A percentile compares a stretch with the other conserved stretches of the same genome.
phyloP scores from a whole-genome alignment of 352 stramenopile genomes.

The Hyaloperonospora arabidopsidis region DNA sequence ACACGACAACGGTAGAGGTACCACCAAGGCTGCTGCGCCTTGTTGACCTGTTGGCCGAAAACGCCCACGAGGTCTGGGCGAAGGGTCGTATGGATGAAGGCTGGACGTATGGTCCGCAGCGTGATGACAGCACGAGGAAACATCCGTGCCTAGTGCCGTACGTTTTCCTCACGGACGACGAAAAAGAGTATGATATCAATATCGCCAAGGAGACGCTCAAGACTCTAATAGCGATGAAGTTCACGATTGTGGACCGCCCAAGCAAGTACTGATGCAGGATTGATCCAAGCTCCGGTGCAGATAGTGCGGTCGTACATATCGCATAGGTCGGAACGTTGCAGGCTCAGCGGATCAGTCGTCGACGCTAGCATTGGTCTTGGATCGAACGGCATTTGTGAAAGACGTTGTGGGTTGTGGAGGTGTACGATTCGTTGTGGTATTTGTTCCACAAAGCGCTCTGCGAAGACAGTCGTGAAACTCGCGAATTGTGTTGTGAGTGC shows the following conservation, averaged over 20 bases:
- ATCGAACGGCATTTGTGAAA: too few species aligned
- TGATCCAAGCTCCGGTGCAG: too few species aligned
- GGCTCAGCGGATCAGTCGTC: too few species aligned
- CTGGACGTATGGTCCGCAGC: conserved; percentile 78
- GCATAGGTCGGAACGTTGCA: too few species aligned
- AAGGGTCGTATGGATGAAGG: conserved; percentile 83
- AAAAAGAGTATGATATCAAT: conserved; percentile 86
- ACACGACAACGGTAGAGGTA: conserved; percentile 63
- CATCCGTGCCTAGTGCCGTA: conserved; percentile 82
- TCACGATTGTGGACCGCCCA: conserved; percentile 65
- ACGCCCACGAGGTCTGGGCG: conserved; percentile 82
- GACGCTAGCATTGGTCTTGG: too few species aligned
- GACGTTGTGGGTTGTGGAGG: too few species aligned
- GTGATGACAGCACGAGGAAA: conserved; percentile 72
- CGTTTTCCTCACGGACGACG: conserved; percentile 83
- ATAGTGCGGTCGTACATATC: too few species aligned
- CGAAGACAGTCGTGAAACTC: too few species aligned
- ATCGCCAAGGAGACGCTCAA: conserved; percentile 85
- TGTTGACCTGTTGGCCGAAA: conserved; percentile 77
- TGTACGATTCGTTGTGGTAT: too few species aligned
- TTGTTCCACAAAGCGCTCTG: too few species aligned
- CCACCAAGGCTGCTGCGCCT: conserved; percentile 55
- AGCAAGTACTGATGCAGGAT: conserved; percentile 37
- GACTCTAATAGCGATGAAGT: conserved; percentile 83
- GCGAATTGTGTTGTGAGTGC: too few species aligned